Evolutionary conservation across 441 rosid genomes (phyloP), one percentile per base, ranked within the genome.

Genomic region (Corymbia calophylla): DNA sequence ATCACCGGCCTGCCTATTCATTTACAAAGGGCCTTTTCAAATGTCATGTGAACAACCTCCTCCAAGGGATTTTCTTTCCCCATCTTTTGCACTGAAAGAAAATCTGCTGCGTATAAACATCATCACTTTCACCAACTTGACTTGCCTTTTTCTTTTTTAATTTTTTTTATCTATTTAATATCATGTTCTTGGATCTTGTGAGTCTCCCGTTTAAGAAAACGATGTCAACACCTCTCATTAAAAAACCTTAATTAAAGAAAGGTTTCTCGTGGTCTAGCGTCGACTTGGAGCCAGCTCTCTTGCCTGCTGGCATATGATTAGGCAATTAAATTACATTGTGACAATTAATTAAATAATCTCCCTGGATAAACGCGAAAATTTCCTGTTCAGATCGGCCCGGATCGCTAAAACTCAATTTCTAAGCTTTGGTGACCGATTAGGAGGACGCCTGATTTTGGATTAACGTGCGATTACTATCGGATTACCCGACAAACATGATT

Each of bases 101-200:
- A 80, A 44, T 66, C 14, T 56, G 35, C 54, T 62, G 29, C 58
- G 7, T 49, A 51, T 35, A 87, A 55, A 70, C 32, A 60, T 62
- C 39, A 7, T 80, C 56, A 39, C 58, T 13, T 8, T 62, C 51
- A 64, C 88, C 87, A 77, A 81, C 27, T 27, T 51, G 58, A 49
- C 66, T 86, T 80, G 44, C 87, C 87, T 53, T 88, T 87, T 29
- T 51, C 64, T 14, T 49, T 90, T 35, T 64, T 8, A 15, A 53
- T n/a, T 49, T 58, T 35, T 21, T n/a, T 32, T 51, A 9, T 49
- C 68, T 3, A 23, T 77, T 77, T 77, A 77, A 77, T 77, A 44
- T 77, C 15, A 25, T 47, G 87, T 27, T 88, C 90, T 89, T 91
- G 91, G 92, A 91, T 91, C 92, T 73, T 86, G 87, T 73, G 92